Evolutionary conservation across 2,329 filamentous ascomycete genomes (phyloP), one percentile per base, ranked within the genome.

Genomic region (Beauveria medogensis): DNA sequence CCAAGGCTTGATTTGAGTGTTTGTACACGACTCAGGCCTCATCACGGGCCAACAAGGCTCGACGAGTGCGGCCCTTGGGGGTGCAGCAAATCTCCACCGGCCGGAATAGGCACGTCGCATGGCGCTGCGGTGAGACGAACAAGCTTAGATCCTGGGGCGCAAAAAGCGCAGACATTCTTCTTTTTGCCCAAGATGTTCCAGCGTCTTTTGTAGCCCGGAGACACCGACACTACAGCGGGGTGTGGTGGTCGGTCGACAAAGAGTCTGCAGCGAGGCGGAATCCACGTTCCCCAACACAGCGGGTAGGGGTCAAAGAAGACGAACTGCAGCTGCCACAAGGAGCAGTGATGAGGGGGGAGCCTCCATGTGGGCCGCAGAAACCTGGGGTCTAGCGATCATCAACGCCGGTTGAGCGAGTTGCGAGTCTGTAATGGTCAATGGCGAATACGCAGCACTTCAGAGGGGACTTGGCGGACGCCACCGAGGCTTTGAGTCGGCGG

Each of bases 81-180:
- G 30, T 37, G 34, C 41, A 43, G 7, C 6, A 6, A 56, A 51
- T 58, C 46, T 22, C 55, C 55, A 58, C 55, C 18, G 5, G 24
- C 55, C 46, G 4, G 43, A 58, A 43, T 51, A 51, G 55, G 55
- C 40, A 58, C 43, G 55, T 58, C 44, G 37, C 24, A 26, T 56
- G 43, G 28, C 54, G 28, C 34, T 37, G 55, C 28, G 30, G 51
- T 14, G 3, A n/a, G 51, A 30, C 16, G n/a, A 12, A 14, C n/a
- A 8, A 51, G 55, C 46, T 51, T 37, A 51, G 44, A 47, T 41
- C 30, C 50, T 50, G 55, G 46, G 46, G 55, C 55, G 55, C 34
- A 28, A n/a, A 26, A 40, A 22, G 22, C 54, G 34, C 34, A 16
- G 12, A 37, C 34, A 37, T 14, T 37, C 34, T 37, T 37, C 12